Percentiles rank a stretch among this genome's conserved stretches.
phyloP scores from a whole-genome alignment of 345 rosid genomes.

The Microcos paniculata region DNA sequence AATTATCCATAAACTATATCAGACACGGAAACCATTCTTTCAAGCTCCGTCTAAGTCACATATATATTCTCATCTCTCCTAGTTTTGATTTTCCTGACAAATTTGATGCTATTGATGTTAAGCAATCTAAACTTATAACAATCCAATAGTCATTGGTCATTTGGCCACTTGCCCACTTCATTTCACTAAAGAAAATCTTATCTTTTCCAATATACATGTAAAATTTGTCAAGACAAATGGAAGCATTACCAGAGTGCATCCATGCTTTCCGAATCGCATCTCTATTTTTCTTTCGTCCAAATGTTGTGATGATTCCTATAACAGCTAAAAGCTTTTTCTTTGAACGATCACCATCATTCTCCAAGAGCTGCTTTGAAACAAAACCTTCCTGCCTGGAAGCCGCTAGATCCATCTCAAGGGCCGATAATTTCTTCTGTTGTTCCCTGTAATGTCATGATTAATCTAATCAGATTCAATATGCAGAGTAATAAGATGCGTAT shows the following conservation, averaged over 20 bases:
- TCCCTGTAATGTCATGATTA: conserved; percentile 28
- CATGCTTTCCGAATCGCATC: conserved; percentile 56
- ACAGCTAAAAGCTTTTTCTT: conserved; percentile 46
- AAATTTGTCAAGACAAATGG: not conserved
- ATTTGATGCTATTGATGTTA: not conserved
- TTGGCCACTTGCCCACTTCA: not conserved
- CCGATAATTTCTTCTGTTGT: conserved; percentile 40
- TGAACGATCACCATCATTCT: conserved; percentile 17
- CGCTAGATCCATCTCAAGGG: conserved; percentile 45
- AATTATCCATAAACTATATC: not conserved
- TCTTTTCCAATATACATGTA: not conserved
- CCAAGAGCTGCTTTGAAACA: conserved; percentile 24
- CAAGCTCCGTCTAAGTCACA: not conserved
- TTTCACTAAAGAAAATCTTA: not conserved
- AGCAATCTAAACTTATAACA: conserved; percentile 6
- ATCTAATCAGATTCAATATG: not conserved
- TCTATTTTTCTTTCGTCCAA: conserved; percentile 54
- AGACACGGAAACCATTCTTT: not conserved
- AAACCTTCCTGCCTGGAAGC: conserved; percentile 37
- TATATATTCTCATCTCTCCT: not conserved
- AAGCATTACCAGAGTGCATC: conserved; percentile 46
- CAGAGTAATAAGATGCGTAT: not conserved
- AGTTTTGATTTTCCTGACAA: not conserved
- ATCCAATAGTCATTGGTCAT: not conserved
- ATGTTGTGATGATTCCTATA: conserved; percentile 45